Evolutionary conservation across 208 protist species (phyloP).

Genomic region (Leishmania major): DNA sequence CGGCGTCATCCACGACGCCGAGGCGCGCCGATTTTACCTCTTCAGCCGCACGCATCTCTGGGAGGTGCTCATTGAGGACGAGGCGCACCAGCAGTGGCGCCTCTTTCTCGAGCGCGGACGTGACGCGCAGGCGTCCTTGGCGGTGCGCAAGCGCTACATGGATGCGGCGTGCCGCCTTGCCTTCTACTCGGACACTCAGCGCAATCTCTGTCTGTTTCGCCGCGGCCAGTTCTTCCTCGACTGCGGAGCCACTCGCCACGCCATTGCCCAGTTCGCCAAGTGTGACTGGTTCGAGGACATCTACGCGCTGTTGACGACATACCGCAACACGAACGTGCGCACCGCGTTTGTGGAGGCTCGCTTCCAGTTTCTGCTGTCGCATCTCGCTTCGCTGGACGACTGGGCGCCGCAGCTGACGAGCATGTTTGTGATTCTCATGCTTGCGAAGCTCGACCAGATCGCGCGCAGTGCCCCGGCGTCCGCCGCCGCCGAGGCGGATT

Average conservation of each 20-base stretch:
- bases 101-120: constrained; percentile 75
- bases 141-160: constrained; percentile 59
- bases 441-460: constrained; percentile 23
- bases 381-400: constrained; percentile 16
- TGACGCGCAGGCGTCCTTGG: constrained; percentile 14
- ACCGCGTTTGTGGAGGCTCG: constrained; percentile 55
- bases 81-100: constrained; percentile 72
- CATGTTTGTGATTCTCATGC: constrained; percentile 18
- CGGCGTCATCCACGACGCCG: constrained; percentile 55
- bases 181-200: constrained; percentile 35
- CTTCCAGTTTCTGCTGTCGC: constrained; percentile 33
- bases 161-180: constrained; percentile 59
- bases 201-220: constrained; percentile 43
- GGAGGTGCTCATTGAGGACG: constrained; percentile 65
- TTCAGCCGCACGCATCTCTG: constrained; percentile 56
- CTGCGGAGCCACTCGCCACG: constrained; percentile 33
- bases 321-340: constrained; percentile 32
- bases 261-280: constrained; percentile 51
- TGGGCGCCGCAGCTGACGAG: constrained; percentile 27
- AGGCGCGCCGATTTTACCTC: constrained; percentile 52
- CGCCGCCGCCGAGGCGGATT: constrained; percentile 13
- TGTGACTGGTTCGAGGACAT: constrained; percentile 75
- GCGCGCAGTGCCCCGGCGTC: constrained; percentile 10
- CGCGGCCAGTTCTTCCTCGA: constrained; percentile 61
- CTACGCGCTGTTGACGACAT: constrained; percentile 41